These are phyloP conservation scores for Diaporthe sp. DNA, from an alignment of 2,329 filamentous ascomycete genomes.

Conservation along the genomic window DNA sequence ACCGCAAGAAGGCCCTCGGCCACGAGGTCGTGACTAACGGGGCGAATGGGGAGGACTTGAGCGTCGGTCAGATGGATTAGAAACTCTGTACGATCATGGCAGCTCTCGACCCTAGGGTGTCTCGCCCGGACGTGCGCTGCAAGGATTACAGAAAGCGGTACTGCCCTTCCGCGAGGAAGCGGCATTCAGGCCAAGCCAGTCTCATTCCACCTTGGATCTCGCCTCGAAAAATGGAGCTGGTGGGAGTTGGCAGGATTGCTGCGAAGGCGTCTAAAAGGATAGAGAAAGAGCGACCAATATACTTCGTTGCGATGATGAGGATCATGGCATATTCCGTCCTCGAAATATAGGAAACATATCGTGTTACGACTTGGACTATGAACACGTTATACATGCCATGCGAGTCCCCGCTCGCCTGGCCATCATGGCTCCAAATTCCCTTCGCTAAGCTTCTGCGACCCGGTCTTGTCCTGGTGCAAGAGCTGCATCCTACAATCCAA, in stretches of 20 bases:
- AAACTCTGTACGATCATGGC: neutral
- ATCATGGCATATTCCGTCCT: neutral
- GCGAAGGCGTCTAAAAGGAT: neutral
- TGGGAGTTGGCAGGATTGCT: too few relatives aligned
- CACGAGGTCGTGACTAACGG: slow-evolving; percentile 47
- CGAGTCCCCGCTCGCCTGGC: too few relatives aligned
- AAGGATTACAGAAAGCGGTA: neutral
- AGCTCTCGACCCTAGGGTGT: neutral
- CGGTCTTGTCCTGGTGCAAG: neutral
- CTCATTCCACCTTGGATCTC: too few relatives aligned
- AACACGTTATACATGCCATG: too few relatives aligned
- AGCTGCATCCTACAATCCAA: neutral
- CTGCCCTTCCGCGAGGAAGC: neutral
- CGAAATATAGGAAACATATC: neutral
- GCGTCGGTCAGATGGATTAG: slow-evolving; percentile 55
- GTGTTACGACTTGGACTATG: neutral
- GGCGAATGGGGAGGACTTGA: slow-evolving; percentile 44
- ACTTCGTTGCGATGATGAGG: neutral
- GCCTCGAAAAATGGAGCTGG: neutral
- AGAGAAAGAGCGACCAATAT: slow-evolving; percentile 3
- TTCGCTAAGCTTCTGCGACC: neutral
- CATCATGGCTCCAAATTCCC: neutral
- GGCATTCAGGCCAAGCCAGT: neutral
- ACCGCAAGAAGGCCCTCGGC: slow-evolving; percentile 57
- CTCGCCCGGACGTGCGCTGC: neutral